These are phyloP conservation scores for Metarhizium sp. DNA, from an alignment of 2,329 filamentous ascomycete genomes.

Conservation along the genomic window DNA sequence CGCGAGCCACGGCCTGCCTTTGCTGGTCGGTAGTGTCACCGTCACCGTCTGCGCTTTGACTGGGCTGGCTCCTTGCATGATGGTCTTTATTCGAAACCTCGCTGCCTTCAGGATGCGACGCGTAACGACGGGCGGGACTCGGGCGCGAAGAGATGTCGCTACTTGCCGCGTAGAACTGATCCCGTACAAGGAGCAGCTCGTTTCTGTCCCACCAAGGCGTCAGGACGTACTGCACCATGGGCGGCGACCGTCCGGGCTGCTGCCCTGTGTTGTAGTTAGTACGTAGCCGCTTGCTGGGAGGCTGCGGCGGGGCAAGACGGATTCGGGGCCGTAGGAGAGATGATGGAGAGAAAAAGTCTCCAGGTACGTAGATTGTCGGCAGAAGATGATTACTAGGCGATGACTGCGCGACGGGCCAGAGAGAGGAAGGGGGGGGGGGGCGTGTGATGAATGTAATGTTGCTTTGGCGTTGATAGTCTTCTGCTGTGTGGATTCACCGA, in stretches of 20 bases:
- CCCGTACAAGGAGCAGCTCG: slow-evolving; percentile 57
- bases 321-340: too few relatives aligned
- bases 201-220: slow-evolving; percentile 61
- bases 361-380: too few relatives aligned
- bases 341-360: too few relatives aligned
- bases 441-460: not conserved
- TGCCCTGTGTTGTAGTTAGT: too few relatives aligned
- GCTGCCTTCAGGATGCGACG: not conserved
- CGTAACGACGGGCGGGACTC: slow-evolving; percentile 1
- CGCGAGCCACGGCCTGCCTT: slow-evolving; percentile 43
- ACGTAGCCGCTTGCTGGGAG: too few relatives aligned
- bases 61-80: not conserved
- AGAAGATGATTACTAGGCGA: too few relatives aligned
- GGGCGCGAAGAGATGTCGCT: slow-evolving; percentile 2
- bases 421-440: too few relatives aligned
- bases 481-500: not conserved
- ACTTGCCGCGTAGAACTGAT: slow-evolving; percentile 46
- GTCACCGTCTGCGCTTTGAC: not conserved
- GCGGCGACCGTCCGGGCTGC: not conserved
- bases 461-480: not conserved
- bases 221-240: slow-evolving; percentile 62
- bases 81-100: not conserved
- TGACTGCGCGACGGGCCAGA: too few relatives aligned
- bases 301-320: too few relatives aligned
- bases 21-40: slow-evolving; percentile 20